phyloP scores from a whole-genome alignment of 352 stramenopile species.

The Phytophthora idaei region DNA sequence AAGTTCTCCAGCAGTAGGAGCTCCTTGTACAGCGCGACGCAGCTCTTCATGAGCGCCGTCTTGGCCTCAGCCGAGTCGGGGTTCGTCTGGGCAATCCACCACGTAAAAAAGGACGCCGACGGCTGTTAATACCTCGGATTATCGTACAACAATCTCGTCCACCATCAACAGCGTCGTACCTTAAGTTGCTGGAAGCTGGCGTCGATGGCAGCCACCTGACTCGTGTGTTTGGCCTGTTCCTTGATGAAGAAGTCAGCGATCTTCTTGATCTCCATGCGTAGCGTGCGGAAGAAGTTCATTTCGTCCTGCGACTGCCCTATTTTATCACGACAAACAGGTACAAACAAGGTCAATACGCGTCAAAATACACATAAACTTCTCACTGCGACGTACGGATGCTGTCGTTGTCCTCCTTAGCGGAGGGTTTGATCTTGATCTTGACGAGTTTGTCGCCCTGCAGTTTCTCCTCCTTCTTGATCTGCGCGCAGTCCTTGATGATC shows the following conservation, averaged over 20 bases:
- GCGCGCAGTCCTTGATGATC: conserved; percentile 91
- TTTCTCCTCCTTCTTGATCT: conserved; percentile 89
- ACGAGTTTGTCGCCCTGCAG: conserved; percentile 73
- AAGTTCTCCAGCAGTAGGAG: conserved; percentile 89
- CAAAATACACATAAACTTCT: not conserved
- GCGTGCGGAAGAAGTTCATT: conserved; percentile 88
- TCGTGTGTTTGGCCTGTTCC: conserved; percentile 77
- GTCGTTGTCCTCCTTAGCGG: conserved; percentile 85
- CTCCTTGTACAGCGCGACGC: conserved; percentile 87
- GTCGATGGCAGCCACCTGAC: conserved; percentile 70
- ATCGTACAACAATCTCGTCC: not conserved
- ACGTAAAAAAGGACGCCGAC: conserved; percentile 7
- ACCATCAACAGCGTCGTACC: conserved; percentile 35
- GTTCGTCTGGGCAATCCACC: conserved; percentile 40
- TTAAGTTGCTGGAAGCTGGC: conserved; percentile 67
- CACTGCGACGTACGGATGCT: conserved; percentile 71
- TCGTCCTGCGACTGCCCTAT: conserved; percentile 83
- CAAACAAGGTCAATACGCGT: conserved; percentile 2
- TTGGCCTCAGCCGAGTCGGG: conserved; percentile 62
- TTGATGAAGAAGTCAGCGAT: conserved; percentile 88
- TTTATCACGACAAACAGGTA: not conserved
- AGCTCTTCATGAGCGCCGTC: conserved; percentile 82
- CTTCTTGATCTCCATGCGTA: conserved; percentile 86
- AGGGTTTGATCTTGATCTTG: conserved; percentile 82
- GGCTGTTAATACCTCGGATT: conserved; percentile 12